Conservation (phyloP, 2,329 filamentous ascomycete species). For the Apiospora phragmitis region DNA sequence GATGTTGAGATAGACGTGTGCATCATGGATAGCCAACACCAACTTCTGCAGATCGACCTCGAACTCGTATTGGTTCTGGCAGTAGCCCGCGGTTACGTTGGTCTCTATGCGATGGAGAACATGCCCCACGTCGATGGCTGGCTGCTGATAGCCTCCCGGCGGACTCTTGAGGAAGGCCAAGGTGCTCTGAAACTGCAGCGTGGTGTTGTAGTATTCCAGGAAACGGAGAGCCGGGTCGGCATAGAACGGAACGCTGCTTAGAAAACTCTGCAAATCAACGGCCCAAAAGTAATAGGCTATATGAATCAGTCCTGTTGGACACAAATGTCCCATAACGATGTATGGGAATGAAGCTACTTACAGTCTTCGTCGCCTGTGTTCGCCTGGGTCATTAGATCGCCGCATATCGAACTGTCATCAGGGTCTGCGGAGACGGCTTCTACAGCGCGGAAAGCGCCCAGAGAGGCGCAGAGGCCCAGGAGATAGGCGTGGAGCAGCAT, state of each 20-base stretch:
- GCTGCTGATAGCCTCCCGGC: conserved; percentile 41
- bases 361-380: neutral
- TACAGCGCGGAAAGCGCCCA: neutral
- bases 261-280: conserved; percentile 38
- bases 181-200: conserved; percentile 45
- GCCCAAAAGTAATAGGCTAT: conserved; percentile 18
- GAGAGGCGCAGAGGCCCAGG: neutral
- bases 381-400: neutral
- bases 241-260: conserved; percentile 46
- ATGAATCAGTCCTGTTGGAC: neutral
- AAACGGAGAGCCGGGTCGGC: conserved; percentile 42
- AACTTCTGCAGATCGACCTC: conserved; percentile 33
- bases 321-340: neutral
- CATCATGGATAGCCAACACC: conserved; percentile 35
- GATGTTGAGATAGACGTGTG: conserved; percentile 31
- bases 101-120: conserved; percentile 30
- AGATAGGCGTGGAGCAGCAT: neutral
- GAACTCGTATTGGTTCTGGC: conserved; percentile 38
- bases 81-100: conserved; percentile 33
- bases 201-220: conserved; percentile 44
- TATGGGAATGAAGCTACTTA: neutral
- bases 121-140: conserved; percentile 33
- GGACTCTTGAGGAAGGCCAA: conserved; percentile 41
- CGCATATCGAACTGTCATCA: neutral
- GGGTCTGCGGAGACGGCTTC: neutral